Evolutionary conservation across 768 basidiomycete genomes (phyloP).

Genomic region (Russula compacta): DNA sequence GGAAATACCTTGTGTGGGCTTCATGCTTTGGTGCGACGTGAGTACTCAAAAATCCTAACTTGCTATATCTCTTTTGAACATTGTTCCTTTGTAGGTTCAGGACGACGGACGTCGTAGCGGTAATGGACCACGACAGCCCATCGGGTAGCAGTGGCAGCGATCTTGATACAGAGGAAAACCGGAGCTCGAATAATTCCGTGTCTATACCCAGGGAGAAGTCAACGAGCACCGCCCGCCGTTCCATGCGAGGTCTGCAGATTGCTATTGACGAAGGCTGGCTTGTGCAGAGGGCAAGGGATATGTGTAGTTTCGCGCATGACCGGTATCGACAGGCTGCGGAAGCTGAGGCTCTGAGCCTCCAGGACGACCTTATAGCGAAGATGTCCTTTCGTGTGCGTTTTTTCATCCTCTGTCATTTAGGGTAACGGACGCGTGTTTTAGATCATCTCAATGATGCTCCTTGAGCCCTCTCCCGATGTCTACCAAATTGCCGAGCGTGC

Average conservation of each 20-base stretch:
- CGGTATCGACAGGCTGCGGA: constrained; percentile 66
- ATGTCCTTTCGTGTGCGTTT: constrained; percentile 58
- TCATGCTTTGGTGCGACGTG: constrained; percentile 66
- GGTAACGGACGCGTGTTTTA: constrained; percentile 23
- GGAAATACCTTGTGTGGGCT: constrained; percentile 62
- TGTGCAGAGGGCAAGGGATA: constrained; percentile 59
- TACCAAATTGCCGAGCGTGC: constrained; percentile 66
- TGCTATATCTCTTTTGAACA: not conserved
- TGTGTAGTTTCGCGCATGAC: constrained; percentile 71
- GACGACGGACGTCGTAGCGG: constrained; percentile 59
- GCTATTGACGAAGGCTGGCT: constrained; percentile 69
- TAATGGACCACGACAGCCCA: constrained; percentile 67
- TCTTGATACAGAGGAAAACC: constrained; percentile 33
- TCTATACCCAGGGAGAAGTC: constrained; percentile 36
- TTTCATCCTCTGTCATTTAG: not conserved
- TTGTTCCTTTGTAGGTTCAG: constrained; percentile 42
- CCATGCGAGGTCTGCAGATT: constrained; percentile 59
- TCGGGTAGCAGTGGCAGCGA: constrained; percentile 47
- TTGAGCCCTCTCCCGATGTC: constrained; percentile 50
- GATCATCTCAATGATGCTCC: constrained; percentile 66
- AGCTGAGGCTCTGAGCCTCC: constrained; percentile 44
- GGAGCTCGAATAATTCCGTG: constrained; percentile 45
- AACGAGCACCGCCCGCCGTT: constrained; percentile 35
- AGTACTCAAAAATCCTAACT: constrained; percentile 20
- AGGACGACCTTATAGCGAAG: constrained; percentile 43